phyloP scores from a whole-genome alignment of 2,329 filamentous ascomycete genomes.

The Hymenoscyphus linearis region DNA sequence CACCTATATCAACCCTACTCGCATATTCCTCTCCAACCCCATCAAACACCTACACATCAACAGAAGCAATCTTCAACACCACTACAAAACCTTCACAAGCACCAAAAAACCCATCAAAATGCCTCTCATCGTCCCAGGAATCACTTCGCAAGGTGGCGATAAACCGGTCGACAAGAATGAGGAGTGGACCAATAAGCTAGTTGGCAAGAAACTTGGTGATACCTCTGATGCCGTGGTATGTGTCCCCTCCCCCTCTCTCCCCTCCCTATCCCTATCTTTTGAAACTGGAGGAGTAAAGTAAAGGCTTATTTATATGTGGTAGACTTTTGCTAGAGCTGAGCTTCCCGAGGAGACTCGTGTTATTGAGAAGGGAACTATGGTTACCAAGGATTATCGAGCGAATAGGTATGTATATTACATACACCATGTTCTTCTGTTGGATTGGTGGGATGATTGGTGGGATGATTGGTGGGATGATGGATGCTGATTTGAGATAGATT shows the following conservation, averaged over 20 bases:
- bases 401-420: conserved; percentile 25
- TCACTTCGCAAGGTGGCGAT: conserved; percentile 37
- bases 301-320: conserved; percentile 8
- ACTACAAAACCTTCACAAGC: conserved; percentile 15
- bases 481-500: conserved; percentile 37
- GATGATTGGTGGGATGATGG: no score
- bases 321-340: conserved; percentile 57
- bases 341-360: conserved; percentile 52
- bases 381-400: conserved; percentile 50
- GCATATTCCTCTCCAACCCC: conserved; percentile 2
- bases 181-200: conserved; percentile 57
- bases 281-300: neutral
- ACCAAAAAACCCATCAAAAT: conserved; percentile 38
- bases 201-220: conserved; percentile 58
- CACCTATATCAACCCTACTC: neutral
- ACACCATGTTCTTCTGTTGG: no score
- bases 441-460: no score
- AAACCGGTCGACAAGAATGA: conserved; percentile 45
- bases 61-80: conserved; percentile 5
- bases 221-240: conserved; percentile 49
- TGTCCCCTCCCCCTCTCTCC: neutral
- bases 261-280: no score
- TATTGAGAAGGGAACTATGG: conserved; percentile 50
- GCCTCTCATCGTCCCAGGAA: conserved; percentile 60
- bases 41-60: neutral